Conservation (phyloP, 2,329 filamentous ascomycete species). For the Ophiostoma sp. region DNA sequence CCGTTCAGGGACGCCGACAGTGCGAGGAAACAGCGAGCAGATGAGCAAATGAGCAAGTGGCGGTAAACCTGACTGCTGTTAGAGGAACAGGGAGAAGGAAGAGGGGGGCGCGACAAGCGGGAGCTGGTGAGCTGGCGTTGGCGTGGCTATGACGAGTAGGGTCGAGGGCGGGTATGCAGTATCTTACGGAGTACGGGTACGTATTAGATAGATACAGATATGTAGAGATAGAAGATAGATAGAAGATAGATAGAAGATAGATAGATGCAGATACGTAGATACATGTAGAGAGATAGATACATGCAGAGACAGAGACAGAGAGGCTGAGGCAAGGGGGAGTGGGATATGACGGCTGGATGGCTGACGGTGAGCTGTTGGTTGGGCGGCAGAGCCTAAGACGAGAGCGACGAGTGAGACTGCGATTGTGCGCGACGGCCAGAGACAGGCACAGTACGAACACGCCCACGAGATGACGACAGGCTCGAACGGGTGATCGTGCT, state of each 20-base stretch:
- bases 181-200: too few relatives aligned
- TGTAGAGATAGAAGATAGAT: too few relatives aligned
- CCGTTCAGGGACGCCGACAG: constrained; percentile 2
- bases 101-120: not conserved
- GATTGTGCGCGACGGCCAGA: too few relatives aligned
- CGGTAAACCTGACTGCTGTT: not conserved
- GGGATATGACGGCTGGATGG: not conserved
- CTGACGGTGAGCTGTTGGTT: not conserved
- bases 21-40: constrained; percentile 8
- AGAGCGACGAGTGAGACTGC: too few relatives aligned
- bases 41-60: not conserved
- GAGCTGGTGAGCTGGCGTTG: not conserved
- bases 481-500: not conserved
- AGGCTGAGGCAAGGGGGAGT: not conserved
- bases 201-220: too few relatives aligned
- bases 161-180: not conserved
- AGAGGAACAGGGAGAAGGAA: not conserved
- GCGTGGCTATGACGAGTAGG: not conserved
- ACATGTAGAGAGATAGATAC: too few relatives aligned
- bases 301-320: not conserved
- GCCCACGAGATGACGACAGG: not conserved
- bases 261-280: too few relatives aligned
- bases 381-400: not conserved
- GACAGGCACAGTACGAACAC: too few relatives aligned
- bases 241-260: too few relatives aligned